phyloP scores from a whole-genome alignment of 2,329 filamentous ascomycete species.

The Sporothrix curviconia region DNA sequence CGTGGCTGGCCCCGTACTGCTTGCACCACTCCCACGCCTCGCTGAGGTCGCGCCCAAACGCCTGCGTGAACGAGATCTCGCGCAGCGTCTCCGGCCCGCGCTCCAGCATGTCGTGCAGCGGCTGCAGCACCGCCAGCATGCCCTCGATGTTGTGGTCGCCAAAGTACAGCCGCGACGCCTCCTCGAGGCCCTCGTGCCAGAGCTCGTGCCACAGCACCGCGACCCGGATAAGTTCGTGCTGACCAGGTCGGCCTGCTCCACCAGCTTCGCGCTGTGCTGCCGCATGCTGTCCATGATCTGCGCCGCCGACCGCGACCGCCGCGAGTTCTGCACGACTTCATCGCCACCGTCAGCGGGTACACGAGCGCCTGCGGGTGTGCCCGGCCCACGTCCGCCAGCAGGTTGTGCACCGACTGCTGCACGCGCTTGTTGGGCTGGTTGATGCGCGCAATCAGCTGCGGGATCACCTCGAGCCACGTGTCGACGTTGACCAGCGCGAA shows the following conservation, averaged over 20 bases:
- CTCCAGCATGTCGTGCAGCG: conserved; percentile 86
- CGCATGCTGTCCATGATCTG: conserved; percentile 98
- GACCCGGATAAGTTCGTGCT: conserved; percentile 96
- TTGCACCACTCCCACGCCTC: conserved; percentile 96
- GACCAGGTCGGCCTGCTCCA: conserved; percentile 91
- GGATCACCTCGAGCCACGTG: conserved; percentile 97
- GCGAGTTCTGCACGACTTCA: conserved; percentile 84
- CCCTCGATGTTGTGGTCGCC: conserved; percentile 95
- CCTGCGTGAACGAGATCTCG: conserved; percentile 95
- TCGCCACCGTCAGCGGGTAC: conserved; percentile 93
- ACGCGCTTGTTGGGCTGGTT: conserved; percentile 90
- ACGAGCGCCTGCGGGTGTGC: conserved; percentile 94
- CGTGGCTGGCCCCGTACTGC: conserved; percentile 80
- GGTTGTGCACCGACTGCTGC: conserved; percentile 81
- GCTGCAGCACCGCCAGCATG: conserved; percentile 88
- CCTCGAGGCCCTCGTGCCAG: conserved; percentile 96
- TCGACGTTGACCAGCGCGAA: conserved; percentile 90
- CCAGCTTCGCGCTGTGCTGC: conserved; percentile 83
- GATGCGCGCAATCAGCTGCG: conserved; percentile 93
- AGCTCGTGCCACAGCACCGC: conserved; percentile 98
- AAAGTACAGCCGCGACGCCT: conserved; percentile 94
- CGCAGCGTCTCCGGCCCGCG: conserved; percentile 85
- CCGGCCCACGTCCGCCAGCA: conserved; percentile 87
- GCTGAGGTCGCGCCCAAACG: conserved; percentile 88
- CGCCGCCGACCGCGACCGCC: conserved; percentile 78